Base-by-base conservation (phyloP, 306 rosid genomes). In the Fragaria iinumae region DNA sequence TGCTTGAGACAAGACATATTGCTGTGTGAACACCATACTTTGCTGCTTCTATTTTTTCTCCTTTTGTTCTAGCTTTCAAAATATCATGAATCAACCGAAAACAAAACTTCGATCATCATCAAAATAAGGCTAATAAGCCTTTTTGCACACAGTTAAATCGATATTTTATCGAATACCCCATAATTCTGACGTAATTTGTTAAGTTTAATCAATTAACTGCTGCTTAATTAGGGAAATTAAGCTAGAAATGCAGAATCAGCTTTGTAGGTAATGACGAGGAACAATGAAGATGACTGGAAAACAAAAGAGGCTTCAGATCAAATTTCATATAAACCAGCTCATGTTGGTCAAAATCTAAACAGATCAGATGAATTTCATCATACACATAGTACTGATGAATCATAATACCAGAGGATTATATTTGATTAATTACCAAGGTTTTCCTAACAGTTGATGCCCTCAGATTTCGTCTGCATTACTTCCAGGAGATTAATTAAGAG, bases 21-120 rank as follows among this genome's bases (percentile, higher is more conserved):
- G 76, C 76, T 29, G 27, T 50, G 32, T 38, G 70, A 65, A 36
- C 70, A 63, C 25, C 76, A 64, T 52, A 17, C 27, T 67, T 8
- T 39, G 60, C 38, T 55, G 39, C 21, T 43, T 34, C 69, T 65
- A 3, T 36, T 18, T 18, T 65, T 36, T 39, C 8, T 17, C 17
- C 18, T 7, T 27, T 57, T 9, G 11, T 57, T 57, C 11, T 32
- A 32, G 36, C 36, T 64, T 64, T 64, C 69, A 64, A 62, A n/a
- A 56, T 8, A 56, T 56, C 39, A 11, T 18, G 13, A 36, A 39
- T 5, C 8, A 32, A 64, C 21, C 23, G 36, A 59, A 25, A 59
- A 3, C 8, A 25, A 17, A 64, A 17, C 23, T 13, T 18, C 57
- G 59, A 52, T 60, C 67, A 27, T 4, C 18, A 59, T 57, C 16